Evolutionary conservation across 1,284 basidiomycete species (phyloP).

Genomic region (Ustilago nuda): DNA sequence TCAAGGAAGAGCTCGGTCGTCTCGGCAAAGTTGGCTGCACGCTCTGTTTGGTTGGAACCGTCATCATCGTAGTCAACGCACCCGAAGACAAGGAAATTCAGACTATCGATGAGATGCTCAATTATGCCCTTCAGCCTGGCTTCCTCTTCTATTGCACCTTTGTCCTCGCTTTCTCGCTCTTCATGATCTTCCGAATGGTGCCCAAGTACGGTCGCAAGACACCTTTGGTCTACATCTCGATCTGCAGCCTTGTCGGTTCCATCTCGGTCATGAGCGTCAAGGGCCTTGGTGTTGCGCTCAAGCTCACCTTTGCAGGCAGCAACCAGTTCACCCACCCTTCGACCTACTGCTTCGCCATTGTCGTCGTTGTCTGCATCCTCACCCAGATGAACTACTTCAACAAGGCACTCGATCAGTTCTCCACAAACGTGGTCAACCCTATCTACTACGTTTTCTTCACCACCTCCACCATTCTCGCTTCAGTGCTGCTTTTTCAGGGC

Average conservation of each 20-base stretch:
- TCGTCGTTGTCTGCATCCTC: slow-evolving; percentile 86
- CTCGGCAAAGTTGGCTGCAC: slow-evolving; percentile 92
- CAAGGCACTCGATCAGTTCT: slow-evolving; percentile 96
- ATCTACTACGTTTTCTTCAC: slow-evolving; percentile 99
- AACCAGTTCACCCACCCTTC: slow-evolving; percentile 95
- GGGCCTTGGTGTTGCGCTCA: slow-evolving; percentile 95
- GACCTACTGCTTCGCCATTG: slow-evolving; percentile 91
- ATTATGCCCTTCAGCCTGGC: slow-evolving; percentile 86
- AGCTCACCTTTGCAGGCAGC: slow-evolving; percentile 90
- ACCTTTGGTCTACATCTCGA: slow-evolving; percentile 91
- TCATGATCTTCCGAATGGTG: slow-evolving; percentile 84
- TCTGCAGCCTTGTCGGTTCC: slow-evolving; percentile 89
- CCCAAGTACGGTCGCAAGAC: slow-evolving; percentile 89
- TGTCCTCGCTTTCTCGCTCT: slow-evolving; percentile 81
- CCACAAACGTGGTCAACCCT: slow-evolving; percentile 97
- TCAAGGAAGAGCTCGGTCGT: slow-evolving; percentile 93
- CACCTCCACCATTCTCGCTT: slow-evolving; percentile 93
- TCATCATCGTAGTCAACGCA: slow-evolving; percentile 96
- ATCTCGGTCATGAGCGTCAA: slow-evolving; percentile 91
- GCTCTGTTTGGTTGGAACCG: slow-evolving; percentile 86
- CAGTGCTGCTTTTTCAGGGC: slow-evolving; percentile 94
- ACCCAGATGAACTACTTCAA: slow-evolving; percentile 99
- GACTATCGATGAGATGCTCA: slow-evolving; percentile 92
- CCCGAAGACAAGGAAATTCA: slow-evolving; percentile 93
- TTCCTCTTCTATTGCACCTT: slow-evolving; percentile 84